Evolutionary conservation across 352 stramenopile species (phyloP), one percentile per base, ranked within the genome.

Genomic region (Phytophthora syringae): DNA sequence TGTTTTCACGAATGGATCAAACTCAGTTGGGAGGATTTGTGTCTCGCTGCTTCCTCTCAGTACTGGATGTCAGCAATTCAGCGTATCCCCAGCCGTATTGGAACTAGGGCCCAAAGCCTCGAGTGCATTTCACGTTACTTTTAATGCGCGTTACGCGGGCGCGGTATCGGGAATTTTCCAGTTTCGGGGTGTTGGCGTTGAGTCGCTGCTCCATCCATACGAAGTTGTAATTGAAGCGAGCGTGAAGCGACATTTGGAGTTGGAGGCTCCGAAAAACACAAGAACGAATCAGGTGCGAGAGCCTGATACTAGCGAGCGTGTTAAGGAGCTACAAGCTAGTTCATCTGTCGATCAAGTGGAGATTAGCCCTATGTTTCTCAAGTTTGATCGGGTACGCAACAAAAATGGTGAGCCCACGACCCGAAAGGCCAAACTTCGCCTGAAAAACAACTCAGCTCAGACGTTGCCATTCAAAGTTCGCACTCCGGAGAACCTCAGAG

Each of bases 151-250:
- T 20, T 73, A 79, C 12, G 57, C 73, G 7, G 88, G 88, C 16
- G 84, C 87, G 27, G 83, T 89, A 7, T 83, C 88, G 0, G 88
- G 84, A 0, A 91, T 96, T n/a, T 94, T 96, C 37, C 88, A 96
- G 65, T 96, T 96, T 43, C 74, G 88, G 58, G 87, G 79, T 22
- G 77, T 96, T 27, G 86, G 82, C 1, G 49, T 80, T 30, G 69
- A 94, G 24, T 79, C 76, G 10, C 62, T 94, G 13, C 86, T 85
- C 36, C 65, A 79, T 22, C 86, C 86, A 5, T 94, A 93, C 36
- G 88, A 96, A 79, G 79, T 94, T 20, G 63, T 96, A 20, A 88
- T 96, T 25, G 88, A 96, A 74, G 84, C 86, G 22, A 92, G 84
- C 54, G 86, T 96, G 32, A 78, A 80, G 15, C 65, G 62, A 9